Base-by-base conservation (phyloP, 805 yeast species). In the Lachancea cidri region DNA sequence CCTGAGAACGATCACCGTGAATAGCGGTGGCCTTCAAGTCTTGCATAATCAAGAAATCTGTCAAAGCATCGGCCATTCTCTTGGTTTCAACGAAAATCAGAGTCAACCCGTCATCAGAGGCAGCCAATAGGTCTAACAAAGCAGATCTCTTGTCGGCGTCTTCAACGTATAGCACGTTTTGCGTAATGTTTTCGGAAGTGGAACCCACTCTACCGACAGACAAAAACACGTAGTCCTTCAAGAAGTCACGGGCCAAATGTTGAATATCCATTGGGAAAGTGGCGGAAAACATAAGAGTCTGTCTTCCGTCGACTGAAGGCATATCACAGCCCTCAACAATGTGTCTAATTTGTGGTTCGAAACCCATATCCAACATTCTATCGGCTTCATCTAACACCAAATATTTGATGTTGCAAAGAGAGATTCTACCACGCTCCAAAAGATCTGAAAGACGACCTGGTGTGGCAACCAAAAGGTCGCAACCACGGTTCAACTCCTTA, bases 331-430 rank as follows among this genome's bases (percentile, higher is more conserved):
- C 95, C 70, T 91, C 94, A 48, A 93, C 98, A 62, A 93, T 91
- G 67, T 88, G 85, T 79, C 98, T 86, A 65, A 93, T 93, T 77
- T 93, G 98, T 52, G 97, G 97, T 75, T 93, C 98, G 73, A 93
- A 93, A 78, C 98, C 98, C 98, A 93, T 93, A 80, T 93, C 98
- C 72, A 93, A 81, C 98, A 93, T 93, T 76, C 98, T 86, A 72
- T 93, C 98, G 62, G 98, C 98, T 77, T 91, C 98, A 71, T 91
- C 98, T 54, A 93, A 77, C 39, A 93, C 97, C 66, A 93, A 78
- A 70, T 86, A 93, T 67, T 85, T 87, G 70, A 91, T 87, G 70
- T 86, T 87, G 52, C 79, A 75, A 62, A 93, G 76, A 34, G 97
- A 88, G 55, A 93, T 86, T 58, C 80, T 74, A 61, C 97, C 97